These are phyloP conservation scores for Helicosporidium sp. DNA, from an alignment of 139 green algal genomes.

Conservation along the genomic window DNA sequence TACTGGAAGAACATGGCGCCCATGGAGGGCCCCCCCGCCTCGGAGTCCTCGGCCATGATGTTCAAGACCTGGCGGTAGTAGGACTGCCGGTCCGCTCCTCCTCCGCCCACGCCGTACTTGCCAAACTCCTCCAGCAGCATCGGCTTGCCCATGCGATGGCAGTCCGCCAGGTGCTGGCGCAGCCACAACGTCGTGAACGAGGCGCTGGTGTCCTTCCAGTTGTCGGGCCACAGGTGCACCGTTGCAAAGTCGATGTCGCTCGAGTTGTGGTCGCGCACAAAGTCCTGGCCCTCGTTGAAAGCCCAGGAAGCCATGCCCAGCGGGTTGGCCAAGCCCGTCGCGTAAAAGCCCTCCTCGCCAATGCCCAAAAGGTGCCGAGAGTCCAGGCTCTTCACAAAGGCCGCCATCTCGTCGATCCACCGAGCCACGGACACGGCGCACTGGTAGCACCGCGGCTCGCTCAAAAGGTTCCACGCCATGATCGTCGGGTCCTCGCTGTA, in stretches of 20 bases:
- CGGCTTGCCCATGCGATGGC: conserved; percentile 12
- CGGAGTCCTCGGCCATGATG: conserved; percentile 6
- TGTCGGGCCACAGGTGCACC: conserved; percentile 15
- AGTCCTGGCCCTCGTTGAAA: conserved; percentile 19
- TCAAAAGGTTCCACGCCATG: conserved; percentile 40
- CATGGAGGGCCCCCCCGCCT: conserved; percentile 11
- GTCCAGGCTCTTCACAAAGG: conserved; percentile 27
- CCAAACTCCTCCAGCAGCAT: conserved; percentile 30
- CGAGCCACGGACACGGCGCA: conserved; percentile 1
- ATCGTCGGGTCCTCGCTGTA: conserved; percentile 51
- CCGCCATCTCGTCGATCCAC: conserved; percentile 33
- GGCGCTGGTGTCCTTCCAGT: conserved; percentile 14
- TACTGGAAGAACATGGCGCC: conserved; percentile 41
- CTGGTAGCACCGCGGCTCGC: conserved; percentile 22
- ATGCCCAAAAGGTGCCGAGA: conserved; percentile 25
- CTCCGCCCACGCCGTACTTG: conserved; percentile 2
- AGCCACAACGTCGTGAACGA: conserved; percentile 19
- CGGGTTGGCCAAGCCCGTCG: conserved; percentile 8
- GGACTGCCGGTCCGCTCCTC: background rate
- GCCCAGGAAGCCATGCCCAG: conserved; percentile 11
- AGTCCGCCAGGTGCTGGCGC: conserved; percentile 12
- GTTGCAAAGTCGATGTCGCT: conserved; percentile 20
- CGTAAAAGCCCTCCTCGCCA: conserved; percentile 31
- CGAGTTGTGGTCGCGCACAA: conserved; percentile 15
- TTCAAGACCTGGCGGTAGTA: conserved; percentile 9